A percentile compares a stretch with the other conserved stretches of the same genome.
Evolutionary conservation across 257 asterid genomes (phyloP).

Genomic region (Solanum medicagineum): DNA sequence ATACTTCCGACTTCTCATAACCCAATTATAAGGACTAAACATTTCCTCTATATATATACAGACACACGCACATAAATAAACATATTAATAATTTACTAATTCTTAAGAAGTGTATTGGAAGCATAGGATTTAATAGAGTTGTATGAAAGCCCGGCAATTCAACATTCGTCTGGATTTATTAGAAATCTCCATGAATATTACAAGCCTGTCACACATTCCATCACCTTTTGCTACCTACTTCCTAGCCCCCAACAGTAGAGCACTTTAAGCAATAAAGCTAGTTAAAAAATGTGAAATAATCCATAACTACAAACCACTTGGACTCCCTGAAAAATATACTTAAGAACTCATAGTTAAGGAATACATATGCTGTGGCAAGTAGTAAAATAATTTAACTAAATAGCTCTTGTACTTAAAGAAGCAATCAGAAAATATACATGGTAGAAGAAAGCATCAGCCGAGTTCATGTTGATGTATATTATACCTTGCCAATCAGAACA

Average conservation of each 20-base stretch:
- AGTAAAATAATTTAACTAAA: background rate
- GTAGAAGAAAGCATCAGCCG: background rate
- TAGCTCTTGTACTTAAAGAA: background rate
- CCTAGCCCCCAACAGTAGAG: background rate
- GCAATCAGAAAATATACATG: background rate
- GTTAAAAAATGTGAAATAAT: background rate
- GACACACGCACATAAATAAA: background rate
- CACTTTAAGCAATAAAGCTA: background rate
- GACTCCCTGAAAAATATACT: background rate
- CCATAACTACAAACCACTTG: background rate
- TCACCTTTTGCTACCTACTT: background rate
- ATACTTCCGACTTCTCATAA: background rate
- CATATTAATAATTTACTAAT: background rate
- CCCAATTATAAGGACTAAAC: background rate
- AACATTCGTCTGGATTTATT: background rate
- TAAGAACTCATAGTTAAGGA: background rate
- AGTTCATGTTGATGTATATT: background rate
- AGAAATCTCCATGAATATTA: background rate
- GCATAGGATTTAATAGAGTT: background rate
- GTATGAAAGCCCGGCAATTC: background rate
- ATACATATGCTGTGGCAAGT: background rate
- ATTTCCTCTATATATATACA: background rate
- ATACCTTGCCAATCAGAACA: conserved; percentile 64
- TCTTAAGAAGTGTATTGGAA: background rate
- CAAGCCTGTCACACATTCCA: background rate